Conservation (phyloP, 257 asterid genomes). For the Solanum dulcamara region DNA sequence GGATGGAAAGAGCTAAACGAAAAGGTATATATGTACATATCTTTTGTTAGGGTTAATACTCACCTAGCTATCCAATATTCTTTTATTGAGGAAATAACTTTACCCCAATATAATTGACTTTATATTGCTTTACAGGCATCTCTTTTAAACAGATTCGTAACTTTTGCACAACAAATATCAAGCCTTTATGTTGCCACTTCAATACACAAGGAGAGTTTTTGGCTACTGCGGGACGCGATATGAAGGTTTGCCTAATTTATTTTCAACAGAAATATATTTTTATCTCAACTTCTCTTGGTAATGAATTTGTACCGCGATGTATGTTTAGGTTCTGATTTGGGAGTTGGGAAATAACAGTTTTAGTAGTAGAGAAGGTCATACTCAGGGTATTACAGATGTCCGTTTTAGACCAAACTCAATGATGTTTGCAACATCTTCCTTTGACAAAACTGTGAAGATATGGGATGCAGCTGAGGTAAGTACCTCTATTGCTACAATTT, state of each 20-base stretch:
- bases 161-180: constrained; percentile 12
- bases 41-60: neutral
- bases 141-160: constrained; percentile 7
- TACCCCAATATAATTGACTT: neutral
- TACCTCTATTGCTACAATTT: neutral
- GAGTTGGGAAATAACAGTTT: neutral
- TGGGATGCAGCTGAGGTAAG: constrained; percentile 35
- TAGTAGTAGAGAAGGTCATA: constrained; percentile 6
- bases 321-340: constrained; percentile 22
- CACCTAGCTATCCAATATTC: neutral
- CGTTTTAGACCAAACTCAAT: constrained; percentile 26
- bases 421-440: constrained; percentile 32
- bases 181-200: constrained; percentile 36
- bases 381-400: constrained; percentile 23
- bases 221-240: constrained; percentile 38
- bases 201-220: constrained; percentile 25
- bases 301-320: neutral
- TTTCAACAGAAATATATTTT: neutral
- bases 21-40: constrained; percentile 10
- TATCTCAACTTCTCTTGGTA: neutral
- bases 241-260: constrained; percentile 16
- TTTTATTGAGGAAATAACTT: neutral
- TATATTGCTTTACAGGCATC: constrained; percentile 12
- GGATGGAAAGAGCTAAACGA: neutral
- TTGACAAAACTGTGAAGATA: constrained; percentile 27